Evolutionary conservation across 2,329 filamentous ascomycete species (phyloP).

Genomic region (Chrysoporthe cubensis): DNA sequence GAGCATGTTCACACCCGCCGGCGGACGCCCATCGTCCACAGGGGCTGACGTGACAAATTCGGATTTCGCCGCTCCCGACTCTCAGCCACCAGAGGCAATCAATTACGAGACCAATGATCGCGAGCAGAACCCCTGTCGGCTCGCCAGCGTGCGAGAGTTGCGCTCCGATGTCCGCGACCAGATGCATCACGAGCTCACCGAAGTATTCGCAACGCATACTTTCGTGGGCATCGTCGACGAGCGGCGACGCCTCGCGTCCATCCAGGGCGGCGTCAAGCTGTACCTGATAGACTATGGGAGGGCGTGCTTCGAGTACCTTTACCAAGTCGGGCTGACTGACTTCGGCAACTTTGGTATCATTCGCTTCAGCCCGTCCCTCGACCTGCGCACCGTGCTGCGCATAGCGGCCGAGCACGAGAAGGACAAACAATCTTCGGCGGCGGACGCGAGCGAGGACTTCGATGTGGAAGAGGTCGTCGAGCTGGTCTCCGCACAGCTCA

Average conservation of each 20-base stretch:
- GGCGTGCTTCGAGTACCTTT: constrained; percentile 86
- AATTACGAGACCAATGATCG: constrained; percentile 73
- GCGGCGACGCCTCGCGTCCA: constrained; percentile 81
- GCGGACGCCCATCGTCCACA: constrained; percentile 39
- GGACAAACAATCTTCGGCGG: constrained; percentile 38
- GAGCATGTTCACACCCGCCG: constrained; percentile 78
- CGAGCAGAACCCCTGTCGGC: constrained; percentile 69
- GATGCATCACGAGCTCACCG: constrained; percentile 84
- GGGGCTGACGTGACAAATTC: constrained; percentile 35
- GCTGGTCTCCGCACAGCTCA: constrained; percentile 68
- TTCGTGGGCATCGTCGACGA: constrained; percentile 95
- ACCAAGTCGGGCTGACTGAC: constrained; percentile 91
- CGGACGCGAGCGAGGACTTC: constrained; percentile 56
- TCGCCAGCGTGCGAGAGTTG: constrained; percentile 85
- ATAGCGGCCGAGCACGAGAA: constrained; percentile 76
- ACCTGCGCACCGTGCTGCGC: constrained; percentile 69
- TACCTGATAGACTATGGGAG: constrained; percentile 94
- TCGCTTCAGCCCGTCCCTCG: constrained; percentile 75
- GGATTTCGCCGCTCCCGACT: constrained; percentile 28
- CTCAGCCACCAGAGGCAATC: constrained; percentile 51
- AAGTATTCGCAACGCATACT: constrained; percentile 84
- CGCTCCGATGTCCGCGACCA: constrained; percentile 78
- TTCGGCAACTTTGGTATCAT: constrained; percentile 94
- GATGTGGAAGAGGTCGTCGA: constrained; percentile 69
- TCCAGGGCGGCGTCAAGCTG: constrained; percentile 90